phyloP scores from a whole-genome alignment of 495 filamentous ascomycete genomes.

The Aspergillus coremiiformis region DNA sequence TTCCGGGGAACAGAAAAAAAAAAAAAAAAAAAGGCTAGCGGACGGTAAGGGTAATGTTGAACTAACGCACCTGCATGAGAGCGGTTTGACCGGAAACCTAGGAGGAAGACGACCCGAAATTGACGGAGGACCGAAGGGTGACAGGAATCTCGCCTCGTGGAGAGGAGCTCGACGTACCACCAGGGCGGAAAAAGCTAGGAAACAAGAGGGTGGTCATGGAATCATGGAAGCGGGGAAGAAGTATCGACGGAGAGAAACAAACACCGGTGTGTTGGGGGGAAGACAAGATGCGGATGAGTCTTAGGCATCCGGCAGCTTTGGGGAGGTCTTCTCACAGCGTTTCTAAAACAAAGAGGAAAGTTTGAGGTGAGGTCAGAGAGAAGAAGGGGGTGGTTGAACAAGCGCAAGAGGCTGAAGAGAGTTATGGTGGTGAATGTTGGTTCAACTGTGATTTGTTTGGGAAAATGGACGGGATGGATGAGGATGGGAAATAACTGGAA shows the following conservation, averaged over 20 bases:
- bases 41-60: not conserved
- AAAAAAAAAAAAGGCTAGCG: not conserved
- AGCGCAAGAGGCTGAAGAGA: slow-evolving; percentile 1
- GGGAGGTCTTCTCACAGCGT: not conserved
- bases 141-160: slow-evolving; percentile 17
- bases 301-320: slow-evolving; percentile 23
- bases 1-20: not conserved
- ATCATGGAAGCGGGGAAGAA: slow-evolving; percentile 40
- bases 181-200: slow-evolving; percentile 23
- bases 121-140: slow-evolving; percentile 23
- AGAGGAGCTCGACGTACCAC: slow-evolving; percentile 36
- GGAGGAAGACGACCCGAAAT: slow-evolving; percentile 20
- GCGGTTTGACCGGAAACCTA: slow-evolving; percentile 26
- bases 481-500: not conserved
- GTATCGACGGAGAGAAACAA: slow-evolving; percentile 15
- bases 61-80: slow-evolving; percentile 40
- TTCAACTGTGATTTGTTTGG: not conserved
- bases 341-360: not conserved
- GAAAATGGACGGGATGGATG: not conserved
- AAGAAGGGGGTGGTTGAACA: not conserved
- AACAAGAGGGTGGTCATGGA: slow-evolving; percentile 25
- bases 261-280: slow-evolving; percentile 11
- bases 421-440: not conserved
- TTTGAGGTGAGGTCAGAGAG: not conserved
- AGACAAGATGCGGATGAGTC: slow-evolving; percentile 14